Evolutionary conservation across 805 yeast species (phyloP), one percentile per base, ranked within the genome.

Genomic region (Lachancea waltii): DNA sequence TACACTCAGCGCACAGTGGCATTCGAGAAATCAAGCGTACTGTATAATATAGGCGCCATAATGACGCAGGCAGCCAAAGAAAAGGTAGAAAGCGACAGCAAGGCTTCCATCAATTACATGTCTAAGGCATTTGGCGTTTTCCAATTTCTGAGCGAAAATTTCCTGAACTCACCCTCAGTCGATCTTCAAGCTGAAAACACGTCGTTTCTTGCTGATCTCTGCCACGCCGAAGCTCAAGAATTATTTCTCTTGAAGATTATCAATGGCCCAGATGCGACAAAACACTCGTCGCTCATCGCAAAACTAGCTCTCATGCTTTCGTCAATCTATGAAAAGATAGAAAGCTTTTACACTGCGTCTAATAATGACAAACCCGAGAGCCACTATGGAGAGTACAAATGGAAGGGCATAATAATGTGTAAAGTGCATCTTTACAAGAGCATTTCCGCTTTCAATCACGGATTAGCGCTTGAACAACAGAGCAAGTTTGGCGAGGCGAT

Each of bases 191-290:
- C 81, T 23, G 75, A 80, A 16, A 77, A 85, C 0, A 75, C 85
- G 7, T 69, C 70, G 29, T 79, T 85, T 24, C 68, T 90, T 35
- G 57, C 70, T 11, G 72, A 71, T 46, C 58, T 89, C 38, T 77
- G 81, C 75, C 65, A 86, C 39, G 92, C 94, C 0, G 95, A 90
- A 58, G 85, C 92, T 3, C 96, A 89, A 55, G 96, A 92, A 48
- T 72, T 82, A 5, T 89, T 90, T 56, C 62, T 81, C 3, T 56
- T 79, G 51, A 81, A 77, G 46, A 74, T 85, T 25, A 28, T 66
- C 14, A 68, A 64, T 40, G 63, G 61, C 3, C 55, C 63, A 3
- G 56, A 55, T 15, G 49, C 59, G 3, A 56, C 72, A 6, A 73
- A 70, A 30, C 82, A 83, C 53, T 76, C 79, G 29, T 74, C 90